Evolutionary conservation across 1,284 basidiomycete species (phyloP).

Genomic region (Cutaneotrichosporon dermatis): DNA sequence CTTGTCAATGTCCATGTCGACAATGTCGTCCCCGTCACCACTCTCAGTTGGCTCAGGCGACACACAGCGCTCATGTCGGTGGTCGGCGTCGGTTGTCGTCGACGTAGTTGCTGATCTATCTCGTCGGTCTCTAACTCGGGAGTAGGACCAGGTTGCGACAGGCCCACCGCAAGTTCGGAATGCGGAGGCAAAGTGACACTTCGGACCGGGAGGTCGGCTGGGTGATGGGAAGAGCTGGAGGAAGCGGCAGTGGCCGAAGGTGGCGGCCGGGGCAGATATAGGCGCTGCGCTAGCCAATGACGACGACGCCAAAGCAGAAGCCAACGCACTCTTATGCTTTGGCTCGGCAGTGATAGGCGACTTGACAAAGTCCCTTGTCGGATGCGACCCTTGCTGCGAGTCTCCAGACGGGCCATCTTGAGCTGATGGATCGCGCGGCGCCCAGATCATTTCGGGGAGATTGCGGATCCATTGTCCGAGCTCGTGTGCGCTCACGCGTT

Average conservation of each 20-base stretch:
- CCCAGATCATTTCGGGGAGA: constrained; percentile 64
- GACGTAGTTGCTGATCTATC: constrained; percentile 30
- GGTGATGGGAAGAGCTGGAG: background rate
- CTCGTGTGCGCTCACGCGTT: constrained; percentile 70
- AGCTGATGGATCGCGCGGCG: constrained; percentile 41
- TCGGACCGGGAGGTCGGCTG: background rate
- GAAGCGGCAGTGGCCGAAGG: background rate
- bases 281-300: background rate
- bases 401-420: constrained; percentile 34
- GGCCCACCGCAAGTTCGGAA: constrained; percentile 9
- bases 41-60: constrained; percentile 29
- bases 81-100: constrained; percentile 38
- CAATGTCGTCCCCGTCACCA: constrained; percentile 11
- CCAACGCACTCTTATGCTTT: constrained; percentile 30
- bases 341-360: constrained; percentile 30
- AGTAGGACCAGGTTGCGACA: constrained; percentile 8
- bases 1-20: constrained; percentile 4
- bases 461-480: constrained; percentile 83
- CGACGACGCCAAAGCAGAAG: constrained; percentile 26
- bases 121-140: constrained; percentile 19
- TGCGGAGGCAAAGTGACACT: background rate
- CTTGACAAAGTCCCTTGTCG: constrained; percentile 41
- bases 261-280: background rate
- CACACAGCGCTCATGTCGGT: constrained; percentile 27
- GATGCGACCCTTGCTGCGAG: constrained; percentile 21